Conservation (phyloP, 2,329 filamentous ascomycete genomes). For the Xenoacremonium recifei region DNA sequence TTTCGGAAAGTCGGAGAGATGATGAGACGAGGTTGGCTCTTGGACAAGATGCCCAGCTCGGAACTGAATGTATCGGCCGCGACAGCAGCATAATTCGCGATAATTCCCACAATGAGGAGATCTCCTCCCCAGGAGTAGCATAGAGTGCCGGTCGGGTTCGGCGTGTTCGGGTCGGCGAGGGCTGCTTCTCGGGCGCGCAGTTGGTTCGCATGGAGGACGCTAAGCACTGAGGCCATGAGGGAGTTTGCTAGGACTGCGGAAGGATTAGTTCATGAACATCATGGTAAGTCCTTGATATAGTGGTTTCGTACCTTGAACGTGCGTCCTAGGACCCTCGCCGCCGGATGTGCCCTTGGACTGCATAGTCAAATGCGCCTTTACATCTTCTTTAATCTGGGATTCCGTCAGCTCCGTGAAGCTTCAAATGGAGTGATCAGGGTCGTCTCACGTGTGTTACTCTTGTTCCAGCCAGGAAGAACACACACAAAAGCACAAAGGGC, state of each 20-base stretch:
- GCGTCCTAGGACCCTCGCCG: conserved; percentile 79
- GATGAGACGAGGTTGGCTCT: conserved; percentile 75
- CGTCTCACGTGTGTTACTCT: conserved; percentile 71
- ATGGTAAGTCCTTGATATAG: background rate
- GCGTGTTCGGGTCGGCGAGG: conserved; percentile 31
- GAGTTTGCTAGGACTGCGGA: conserved; percentile 78
- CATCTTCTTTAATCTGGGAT: conserved; percentile 74
- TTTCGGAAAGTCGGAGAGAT: conserved; percentile 73
- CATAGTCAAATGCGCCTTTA: conserved; percentile 80
- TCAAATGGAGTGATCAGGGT: conserved; percentile 3
- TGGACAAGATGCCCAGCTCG: conserved; percentile 88
- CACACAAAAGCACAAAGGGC: conserved; percentile 79
- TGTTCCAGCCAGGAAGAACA: conserved; percentile 87
- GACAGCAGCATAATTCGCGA: conserved; percentile 86
- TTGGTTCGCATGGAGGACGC: conserved; percentile 59
- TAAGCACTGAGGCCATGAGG: conserved; percentile 67
- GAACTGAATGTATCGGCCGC: conserved; percentile 93
- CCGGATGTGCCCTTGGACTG: conserved; percentile 70
- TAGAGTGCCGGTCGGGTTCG: conserved; percentile 38
- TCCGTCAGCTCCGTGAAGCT: conserved; percentile 11
- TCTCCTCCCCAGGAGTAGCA: conserved; percentile 64
- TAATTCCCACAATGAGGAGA: conserved; percentile 62
- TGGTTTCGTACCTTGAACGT: conserved; percentile 64
- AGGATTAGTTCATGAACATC: conserved; percentile 2
- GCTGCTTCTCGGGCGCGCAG: conserved; percentile 47